Evolutionary conservation across 2,329 filamentous ascomycete species (phyloP).

Genomic region (Trichophyton verrucosum): DNA sequence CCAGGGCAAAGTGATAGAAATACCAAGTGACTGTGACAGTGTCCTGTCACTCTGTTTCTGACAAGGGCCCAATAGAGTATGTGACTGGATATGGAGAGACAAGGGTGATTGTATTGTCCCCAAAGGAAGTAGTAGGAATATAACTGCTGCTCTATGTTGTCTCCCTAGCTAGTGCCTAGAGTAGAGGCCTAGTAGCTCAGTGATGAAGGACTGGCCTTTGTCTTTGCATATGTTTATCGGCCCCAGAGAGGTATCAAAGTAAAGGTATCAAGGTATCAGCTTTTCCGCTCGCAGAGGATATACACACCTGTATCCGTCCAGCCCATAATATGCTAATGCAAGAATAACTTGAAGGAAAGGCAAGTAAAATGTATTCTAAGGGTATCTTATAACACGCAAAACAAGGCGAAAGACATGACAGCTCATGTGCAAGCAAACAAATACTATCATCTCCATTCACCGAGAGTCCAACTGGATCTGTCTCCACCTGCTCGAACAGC

Average conservation of each 20-base stretch:
- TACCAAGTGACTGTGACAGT: background rate
- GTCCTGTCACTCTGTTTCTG: background rate
- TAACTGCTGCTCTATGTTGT: no score
- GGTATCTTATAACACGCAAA: background rate
- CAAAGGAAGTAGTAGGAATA: no score
- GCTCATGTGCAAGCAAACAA: background rate
- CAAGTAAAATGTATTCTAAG: background rate
- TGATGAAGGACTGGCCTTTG: no score
- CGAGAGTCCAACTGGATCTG: slow-evolving; percentile 39
- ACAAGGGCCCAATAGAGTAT: no score
- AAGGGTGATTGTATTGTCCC: background rate
- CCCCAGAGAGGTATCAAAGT: background rate
- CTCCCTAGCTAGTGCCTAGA: no score
- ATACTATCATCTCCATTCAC: slow-evolving; percentile 27
- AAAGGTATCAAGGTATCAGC: background rate
- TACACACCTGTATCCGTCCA: background rate
- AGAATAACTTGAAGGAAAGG: background rate
- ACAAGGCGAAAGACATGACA: background rate
- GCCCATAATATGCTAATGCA: background rate
- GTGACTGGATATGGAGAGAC: background rate
- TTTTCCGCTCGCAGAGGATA: background rate
- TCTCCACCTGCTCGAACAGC: slow-evolving; percentile 27
- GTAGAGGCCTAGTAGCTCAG: no score
- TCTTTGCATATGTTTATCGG: no score
- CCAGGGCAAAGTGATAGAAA: background rate